A percentile compares a stretch with the other conserved stretches of the same genome.
These are phyloP conservation scores for Pulicaria dysenterica DNA, from an alignment of 129 eudicot genomes.

Conservation along the genomic window DNA sequence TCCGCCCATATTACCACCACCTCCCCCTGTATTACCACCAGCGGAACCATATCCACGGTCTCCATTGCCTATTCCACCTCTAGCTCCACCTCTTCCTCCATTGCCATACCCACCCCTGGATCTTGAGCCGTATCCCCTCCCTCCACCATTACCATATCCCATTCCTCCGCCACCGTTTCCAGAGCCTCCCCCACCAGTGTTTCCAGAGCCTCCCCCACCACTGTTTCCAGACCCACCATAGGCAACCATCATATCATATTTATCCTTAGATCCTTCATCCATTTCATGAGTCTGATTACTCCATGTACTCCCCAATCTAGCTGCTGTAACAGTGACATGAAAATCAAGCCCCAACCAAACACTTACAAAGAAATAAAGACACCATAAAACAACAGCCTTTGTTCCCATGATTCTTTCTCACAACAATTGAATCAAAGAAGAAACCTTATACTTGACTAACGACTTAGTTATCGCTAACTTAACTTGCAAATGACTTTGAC, in stretches of 20 bases:
- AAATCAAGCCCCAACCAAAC: slow-evolving; percentile 30
- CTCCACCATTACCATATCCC: slow-evolving; percentile 18
- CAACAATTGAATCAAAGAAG: slow-evolving; percentile 1
- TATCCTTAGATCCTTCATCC: not conserved
- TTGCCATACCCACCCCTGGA: slow-evolving; percentile 25
- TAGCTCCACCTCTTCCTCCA: slow-evolving; percentile 28
- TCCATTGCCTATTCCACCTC: slow-evolving; percentile 34
- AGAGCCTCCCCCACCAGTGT: slow-evolving; percentile 28
- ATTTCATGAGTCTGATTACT: slow-evolving; percentile 14
- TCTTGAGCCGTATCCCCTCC: slow-evolving; percentile 35
- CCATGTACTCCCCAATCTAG: slow-evolving; percentile 36
- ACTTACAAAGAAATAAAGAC: slow-evolving; percentile 33
- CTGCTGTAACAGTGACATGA: slow-evolving; percentile 37
- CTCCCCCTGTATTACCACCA: slow-evolving; percentile 24
- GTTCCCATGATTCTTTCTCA: slow-evolving; percentile 36
- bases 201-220: slow-evolving; percentile 26
- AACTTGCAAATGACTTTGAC: not conserved
- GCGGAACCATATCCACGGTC: slow-evolving; percentile 26
- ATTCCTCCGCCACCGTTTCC: slow-evolving; percentile 26
- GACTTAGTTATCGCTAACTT: not conserved
- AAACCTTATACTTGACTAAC: not conserved
- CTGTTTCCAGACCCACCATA: slow-evolving; percentile 33
- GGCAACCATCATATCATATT: slow-evolving; percentile 4
- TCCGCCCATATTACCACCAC: slow-evolving; percentile 26
- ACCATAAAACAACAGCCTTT: slow-evolving; percentile 28